Evolutionary conservation across 768 basidiomycete species (phyloP), one percentile per base, ranked within the genome.

Genomic region (Cubamyces lactineus): DNA sequence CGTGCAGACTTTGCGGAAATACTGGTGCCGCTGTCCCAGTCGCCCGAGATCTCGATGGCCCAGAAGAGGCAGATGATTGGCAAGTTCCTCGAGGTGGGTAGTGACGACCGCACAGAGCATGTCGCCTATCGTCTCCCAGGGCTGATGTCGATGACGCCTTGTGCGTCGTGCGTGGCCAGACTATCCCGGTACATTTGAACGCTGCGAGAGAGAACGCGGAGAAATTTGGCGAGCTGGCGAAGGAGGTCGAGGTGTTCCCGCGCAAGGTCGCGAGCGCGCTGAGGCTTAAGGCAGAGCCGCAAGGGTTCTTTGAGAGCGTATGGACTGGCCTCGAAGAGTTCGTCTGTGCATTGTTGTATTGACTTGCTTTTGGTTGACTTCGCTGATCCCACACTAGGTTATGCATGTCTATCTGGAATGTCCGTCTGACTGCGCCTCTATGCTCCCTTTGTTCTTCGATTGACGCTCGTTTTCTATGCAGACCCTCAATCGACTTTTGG

Each of bases 1-100:
- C 26, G 34, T 19, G 17, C 54, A 70, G 71, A 70, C 43, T 72
- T 68, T 56, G 68, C 63, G 26, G 69, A 67, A 24, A 63, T 72
- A 11, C 50, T 72, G 16, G 62, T 72, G 8, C 71, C 71, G 7
- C 51, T 72, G 12, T 66, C 71, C 5, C 65, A 62, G 38, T 67
- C 68, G 16, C 17, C 11, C 6, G 24, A 67, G 62, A 63, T 60
- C 40, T 47, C 41, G 11, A 42, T 62, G 4, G 53, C 53, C 26
- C 67, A 72, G 65, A 72, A 72, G 68, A 63, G 51, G 24, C 26
- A 69, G 17, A 72, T 72, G 71, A 69, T 72, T 45, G 66, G 63
- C 53, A 70, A 70, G 46, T 72, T 72, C 59, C 49, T 70, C 30
- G 71, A 72, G 66, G 70, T n/a, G n/a, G n/a, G n/a, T n/a, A n/a